These are phyloP conservation scores for Sedum album DNA, from an alignment of 164 flowering plant genomes.

Conservation along the genomic window DNA sequence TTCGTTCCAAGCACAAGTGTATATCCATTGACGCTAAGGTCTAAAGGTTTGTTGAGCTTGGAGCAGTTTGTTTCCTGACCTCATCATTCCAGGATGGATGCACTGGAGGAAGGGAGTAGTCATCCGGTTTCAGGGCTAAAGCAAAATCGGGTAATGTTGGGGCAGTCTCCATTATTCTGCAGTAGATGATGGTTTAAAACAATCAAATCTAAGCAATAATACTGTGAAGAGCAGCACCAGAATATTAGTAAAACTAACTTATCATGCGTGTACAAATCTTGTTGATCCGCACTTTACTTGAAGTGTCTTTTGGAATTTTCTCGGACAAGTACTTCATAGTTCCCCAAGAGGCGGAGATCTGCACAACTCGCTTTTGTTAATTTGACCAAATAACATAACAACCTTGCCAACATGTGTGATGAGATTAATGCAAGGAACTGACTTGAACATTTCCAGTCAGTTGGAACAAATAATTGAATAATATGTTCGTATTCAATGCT, in stretches of 20 bases:
- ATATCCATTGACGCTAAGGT: background rate
- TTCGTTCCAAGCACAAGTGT: background rate
- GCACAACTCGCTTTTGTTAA: constrained; percentile 17
- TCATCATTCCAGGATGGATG: constrained; percentile 58
- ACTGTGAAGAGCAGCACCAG: background rate
- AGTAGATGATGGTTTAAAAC: background rate
- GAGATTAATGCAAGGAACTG: background rate
- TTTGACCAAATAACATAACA: constrained; percentile 13
- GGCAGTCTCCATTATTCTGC: constrained; percentile 83
- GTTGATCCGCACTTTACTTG: constrained; percentile 90
- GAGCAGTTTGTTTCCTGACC: constrained; percentile 15
- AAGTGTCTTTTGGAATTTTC: constrained; percentile 87
- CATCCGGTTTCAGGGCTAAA: constrained; percentile 86
- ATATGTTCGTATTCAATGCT: background rate
- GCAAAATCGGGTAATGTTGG: constrained; percentile 91
- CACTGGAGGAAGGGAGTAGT: constrained; percentile 70
- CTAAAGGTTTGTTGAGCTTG: background rate
- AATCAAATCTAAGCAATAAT: background rate
- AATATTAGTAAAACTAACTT: constrained; percentile 36
- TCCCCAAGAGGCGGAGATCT: constrained; percentile 95
- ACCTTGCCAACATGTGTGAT: background rate
- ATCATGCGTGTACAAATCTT: constrained; percentile 76
- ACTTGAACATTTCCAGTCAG: background rate
- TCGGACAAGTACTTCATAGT: constrained; percentile 88
- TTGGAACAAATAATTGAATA: background rate